phyloP scores from a whole-genome alignment of 345 rosid species.

The Crucihimalaya himalaica region DNA sequence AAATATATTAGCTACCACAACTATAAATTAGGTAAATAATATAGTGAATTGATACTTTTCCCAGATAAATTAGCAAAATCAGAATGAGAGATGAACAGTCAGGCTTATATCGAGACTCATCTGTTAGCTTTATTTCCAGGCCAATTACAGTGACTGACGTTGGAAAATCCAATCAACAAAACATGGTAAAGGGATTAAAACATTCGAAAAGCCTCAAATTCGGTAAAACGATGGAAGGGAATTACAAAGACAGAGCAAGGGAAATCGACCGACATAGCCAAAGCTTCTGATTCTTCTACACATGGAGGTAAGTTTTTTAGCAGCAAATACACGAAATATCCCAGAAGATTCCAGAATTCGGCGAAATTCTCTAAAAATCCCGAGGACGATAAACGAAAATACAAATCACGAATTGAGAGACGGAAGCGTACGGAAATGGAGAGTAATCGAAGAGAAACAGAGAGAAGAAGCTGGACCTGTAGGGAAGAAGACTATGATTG shows the following conservation, averaged over 20 bases:
- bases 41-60: not conserved
- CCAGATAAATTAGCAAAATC: not conserved
- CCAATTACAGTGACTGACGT: not conserved
- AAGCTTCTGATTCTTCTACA: not conserved
- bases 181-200: not conserved
- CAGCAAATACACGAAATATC: not conserved
- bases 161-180: too few species aligned
- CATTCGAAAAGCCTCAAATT: not conserved
- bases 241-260: not conserved
- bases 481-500: not conserved
- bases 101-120: not conserved
- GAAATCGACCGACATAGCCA: not conserved
- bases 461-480: constrained; percentile 7
- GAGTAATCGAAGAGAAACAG: not conserved
- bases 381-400: not conserved
- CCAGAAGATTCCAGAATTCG: not conserved
- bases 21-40: not conserved
- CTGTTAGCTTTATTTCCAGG: not conserved
- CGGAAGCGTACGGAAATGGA: not conserved
- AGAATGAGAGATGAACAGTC: not conserved
- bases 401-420: not conserved
- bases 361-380: not conserved
- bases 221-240: not conserved
- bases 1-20: not conserved
- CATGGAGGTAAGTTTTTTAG: not conserved